Percentiles rank a stretch among this genome's conserved stretches.
Evolutionary conservation across 1,284 basidiomycete genomes (phyloP).

Genomic region (Coniferiporia weirii): DNA sequence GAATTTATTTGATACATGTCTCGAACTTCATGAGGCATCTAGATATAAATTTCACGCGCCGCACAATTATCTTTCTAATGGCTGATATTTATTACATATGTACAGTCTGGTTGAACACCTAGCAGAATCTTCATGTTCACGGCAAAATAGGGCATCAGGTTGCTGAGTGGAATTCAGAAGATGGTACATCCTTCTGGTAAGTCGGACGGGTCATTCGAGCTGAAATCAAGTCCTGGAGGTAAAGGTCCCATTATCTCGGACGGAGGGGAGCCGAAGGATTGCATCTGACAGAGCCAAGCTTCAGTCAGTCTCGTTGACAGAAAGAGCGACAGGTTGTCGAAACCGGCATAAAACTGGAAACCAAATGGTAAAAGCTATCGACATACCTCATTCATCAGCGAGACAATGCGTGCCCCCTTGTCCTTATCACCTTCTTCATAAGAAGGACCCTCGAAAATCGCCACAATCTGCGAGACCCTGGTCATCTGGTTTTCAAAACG

Average conservation of each 20-base stretch:
- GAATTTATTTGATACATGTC: too few species aligned
- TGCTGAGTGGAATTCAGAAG: not conserved
- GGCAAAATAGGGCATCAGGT: too few species aligned
- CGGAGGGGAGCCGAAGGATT: slow-evolving; percentile 83
- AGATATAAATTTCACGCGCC: too few species aligned
- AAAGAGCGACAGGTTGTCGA: slow-evolving; percentile 1
- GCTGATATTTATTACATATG: too few species aligned
- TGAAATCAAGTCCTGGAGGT: slow-evolving; percentile 69
- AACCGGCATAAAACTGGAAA: slow-evolving; percentile 1
- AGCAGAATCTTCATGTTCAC: too few species aligned
- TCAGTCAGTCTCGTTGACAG: not conserved
- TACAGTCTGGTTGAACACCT: too few species aligned
- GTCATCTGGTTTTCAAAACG: slow-evolving; percentile 68
- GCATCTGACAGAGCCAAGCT: slow-evolving; percentile 51
- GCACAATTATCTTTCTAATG: too few species aligned
- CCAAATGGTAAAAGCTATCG: not conserved
- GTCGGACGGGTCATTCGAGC: slow-evolving; percentile 51
- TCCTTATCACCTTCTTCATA: slow-evolving; percentile 62
- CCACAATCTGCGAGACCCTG: slow-evolving; percentile 65
- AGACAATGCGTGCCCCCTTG: slow-evolving; percentile 50
- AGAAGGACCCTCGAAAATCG: slow-evolving; percentile 63
- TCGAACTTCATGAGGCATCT: too few species aligned
- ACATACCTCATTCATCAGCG: slow-evolving; percentile 73
- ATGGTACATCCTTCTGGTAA: slow-evolving; percentile 50
- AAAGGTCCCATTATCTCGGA: slow-evolving; percentile 88